Evolutionary conservation across 306 rosid genomes (phyloP).

Genomic region (Vigna reflexopilosa): DNA sequence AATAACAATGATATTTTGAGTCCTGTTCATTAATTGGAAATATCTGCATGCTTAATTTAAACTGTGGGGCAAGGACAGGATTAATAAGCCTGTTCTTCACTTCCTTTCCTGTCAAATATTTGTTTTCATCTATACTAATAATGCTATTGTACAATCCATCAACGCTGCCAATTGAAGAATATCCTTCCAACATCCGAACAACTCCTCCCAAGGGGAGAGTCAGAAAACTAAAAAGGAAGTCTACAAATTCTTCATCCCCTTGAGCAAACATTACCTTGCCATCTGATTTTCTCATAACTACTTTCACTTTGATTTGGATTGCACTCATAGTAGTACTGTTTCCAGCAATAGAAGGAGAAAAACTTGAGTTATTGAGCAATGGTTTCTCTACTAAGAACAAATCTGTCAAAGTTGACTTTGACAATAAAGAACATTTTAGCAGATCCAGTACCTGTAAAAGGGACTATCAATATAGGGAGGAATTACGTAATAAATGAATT

Average conservation of each 20-base stretch:
- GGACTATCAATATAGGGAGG: background rate
- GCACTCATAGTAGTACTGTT: background rate
- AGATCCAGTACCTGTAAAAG: slow-evolving; percentile 26
- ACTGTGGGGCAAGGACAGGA: slow-evolving; percentile 1
- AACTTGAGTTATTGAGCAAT: background rate
- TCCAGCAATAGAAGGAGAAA: background rate
- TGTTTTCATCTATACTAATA: background rate
- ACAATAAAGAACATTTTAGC: slow-evolving; percentile 29
- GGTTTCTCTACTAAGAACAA: background rate
- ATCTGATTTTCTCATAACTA: background rate
- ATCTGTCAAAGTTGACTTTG: background rate
- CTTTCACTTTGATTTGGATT: background rate
- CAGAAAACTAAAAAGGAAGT: slow-evolving; percentile 30
- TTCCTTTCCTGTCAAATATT: slow-evolving; percentile 4
- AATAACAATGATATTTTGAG: background rate
- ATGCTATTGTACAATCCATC: slow-evolving; percentile 33
- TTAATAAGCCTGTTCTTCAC: background rate
- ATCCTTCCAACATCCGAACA: background rate
- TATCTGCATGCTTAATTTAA: background rate
- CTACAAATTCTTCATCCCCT: slow-evolving; percentile 36
- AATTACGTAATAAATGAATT: background rate
- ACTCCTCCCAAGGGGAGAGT: slow-evolving; percentile 36
- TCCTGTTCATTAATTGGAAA: slow-evolving; percentile 1
- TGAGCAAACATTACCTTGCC: slow-evolving; percentile 26
- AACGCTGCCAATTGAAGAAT: background rate